Evolutionary conservation across 768 basidiomycete species (phyloP).

Genomic region (Chalciporus piperatus): DNA sequence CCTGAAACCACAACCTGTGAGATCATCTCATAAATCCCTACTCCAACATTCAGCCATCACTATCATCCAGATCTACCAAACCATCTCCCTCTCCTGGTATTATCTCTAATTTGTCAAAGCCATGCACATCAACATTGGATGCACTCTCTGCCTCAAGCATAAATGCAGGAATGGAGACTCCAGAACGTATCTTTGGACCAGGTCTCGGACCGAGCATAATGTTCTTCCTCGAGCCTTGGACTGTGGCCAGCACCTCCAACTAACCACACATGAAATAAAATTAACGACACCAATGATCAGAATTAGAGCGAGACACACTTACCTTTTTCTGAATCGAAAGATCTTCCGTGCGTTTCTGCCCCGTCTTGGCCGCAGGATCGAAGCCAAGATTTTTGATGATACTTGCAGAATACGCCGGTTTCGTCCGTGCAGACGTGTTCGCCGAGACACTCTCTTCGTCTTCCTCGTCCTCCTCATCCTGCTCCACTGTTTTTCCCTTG

Average conservation of each 20-base stretch:
- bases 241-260: conserved; percentile 55
- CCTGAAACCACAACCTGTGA: no score
- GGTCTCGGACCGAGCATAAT: conserved; percentile 62
- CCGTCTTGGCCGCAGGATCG: conserved; percentile 64
- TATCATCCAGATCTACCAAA: conserved; percentile 45
- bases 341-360: conserved; percentile 41
- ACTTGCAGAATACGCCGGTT: conserved; percentile 59
- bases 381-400: conserved; percentile 75
- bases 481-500: conserved; percentile 13
- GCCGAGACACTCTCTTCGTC: conserved; percentile 7
- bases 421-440: conserved; percentile 20
- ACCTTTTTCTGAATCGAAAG: conserved; percentile 59
- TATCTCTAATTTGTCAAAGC: background rate
- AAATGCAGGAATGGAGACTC: conserved; percentile 43
- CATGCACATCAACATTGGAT: background rate
- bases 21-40: no score
- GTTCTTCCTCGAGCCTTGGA: conserved; percentile 48
- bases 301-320: background rate
- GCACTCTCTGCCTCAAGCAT: conserved; percentile 14
- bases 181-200: conserved; percentile 62
- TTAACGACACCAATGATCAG: background rate
- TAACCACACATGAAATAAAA: conserved; percentile 24
- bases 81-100: conserved; percentile 16
- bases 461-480: conserved; percentile 11
- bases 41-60: background rate